Percentiles rank a stretch among this genome's conserved stretches.
phyloP scores from a whole-genome alignment of 2,329 filamentous ascomycete genomes.

The Sclerotinia sclerotiorum region DNA sequence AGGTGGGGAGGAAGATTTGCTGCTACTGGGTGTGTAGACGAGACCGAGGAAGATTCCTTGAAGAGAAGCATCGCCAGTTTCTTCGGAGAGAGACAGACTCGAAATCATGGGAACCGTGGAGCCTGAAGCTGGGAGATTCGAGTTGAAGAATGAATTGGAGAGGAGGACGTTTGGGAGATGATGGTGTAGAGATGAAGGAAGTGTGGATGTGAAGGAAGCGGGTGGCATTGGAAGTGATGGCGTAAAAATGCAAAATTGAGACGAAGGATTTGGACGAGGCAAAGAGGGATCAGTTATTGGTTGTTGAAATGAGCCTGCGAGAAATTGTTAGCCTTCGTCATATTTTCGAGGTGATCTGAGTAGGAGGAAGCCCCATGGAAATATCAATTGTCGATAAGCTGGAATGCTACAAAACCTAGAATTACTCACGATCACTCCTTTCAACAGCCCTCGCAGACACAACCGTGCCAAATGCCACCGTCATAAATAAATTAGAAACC shows the following conservation, averaged over 20 bases:
- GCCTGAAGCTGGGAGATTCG: not conserved
- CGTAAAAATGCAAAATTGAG: conserved; percentile 15
- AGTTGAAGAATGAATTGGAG: conserved; percentile 10
- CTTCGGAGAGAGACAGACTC: conserved; percentile 16
- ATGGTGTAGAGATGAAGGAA: conserved; percentile 5
- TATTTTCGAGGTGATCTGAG: not conserved
- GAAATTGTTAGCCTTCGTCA: not conserved
- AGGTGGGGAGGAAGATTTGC: not conserved
- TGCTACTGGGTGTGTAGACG: not conserved
- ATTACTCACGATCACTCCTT: conserved; percentile 10
- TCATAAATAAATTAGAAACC: conserved; percentile 4
- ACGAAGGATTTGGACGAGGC: not conserved
- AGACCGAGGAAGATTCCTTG: conserved; percentile 22
- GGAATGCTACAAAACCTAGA: not conserved
- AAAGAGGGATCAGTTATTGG: not conserved
- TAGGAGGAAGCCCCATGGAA: not conserved
- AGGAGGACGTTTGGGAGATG: conserved; percentile 14
- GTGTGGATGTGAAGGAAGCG: conserved; percentile 10
- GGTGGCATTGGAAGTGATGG: conserved; percentile 19
- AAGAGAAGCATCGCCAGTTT: conserved; percentile 5
- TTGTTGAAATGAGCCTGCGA: not conserved
- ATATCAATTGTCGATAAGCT: not conserved
- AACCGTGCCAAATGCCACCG: not conserved
- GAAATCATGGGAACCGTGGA: not conserved
- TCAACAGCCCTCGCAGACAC: conserved; percentile 20